Conservation (phyloP, 164 flowering plant genomes). For the Buxus sempervirens region DNA sequence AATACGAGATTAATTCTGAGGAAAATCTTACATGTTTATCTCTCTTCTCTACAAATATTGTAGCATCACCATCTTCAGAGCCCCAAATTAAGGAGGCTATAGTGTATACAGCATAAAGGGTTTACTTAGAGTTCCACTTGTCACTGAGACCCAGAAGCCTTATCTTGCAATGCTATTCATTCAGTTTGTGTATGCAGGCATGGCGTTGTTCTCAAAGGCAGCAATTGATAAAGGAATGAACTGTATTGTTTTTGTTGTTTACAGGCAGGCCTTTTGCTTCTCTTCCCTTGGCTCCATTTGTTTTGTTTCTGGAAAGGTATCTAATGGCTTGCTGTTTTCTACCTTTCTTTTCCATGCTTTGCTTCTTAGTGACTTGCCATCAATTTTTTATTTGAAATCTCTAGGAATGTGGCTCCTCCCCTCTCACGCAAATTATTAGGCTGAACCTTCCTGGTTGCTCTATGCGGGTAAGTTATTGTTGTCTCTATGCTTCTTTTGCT, state of each 20-base stretch:
- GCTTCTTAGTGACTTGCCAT: neutral
- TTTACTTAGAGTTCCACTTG: neutral
- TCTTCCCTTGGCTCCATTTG: slow-evolving; percentile 49
- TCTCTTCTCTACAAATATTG: too few species aligned
- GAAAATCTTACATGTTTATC: too few species aligned
- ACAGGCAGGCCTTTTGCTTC: slow-evolving; percentile 67
- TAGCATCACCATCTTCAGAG: neutral
- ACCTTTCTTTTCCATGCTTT: neutral
- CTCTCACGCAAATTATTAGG: slow-evolving; percentile 27
- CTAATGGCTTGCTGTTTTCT: neutral
- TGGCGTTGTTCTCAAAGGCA: slow-evolving; percentile 59
- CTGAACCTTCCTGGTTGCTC: slow-evolving; percentile 46
- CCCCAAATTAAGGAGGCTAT: neutral
- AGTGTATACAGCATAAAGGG: slow-evolving; percentile 10
- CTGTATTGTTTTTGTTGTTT: slow-evolving; percentile 56
- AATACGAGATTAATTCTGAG: too few species aligned
- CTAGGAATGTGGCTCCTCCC: slow-evolving; percentile 41
- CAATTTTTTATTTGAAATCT: neutral
- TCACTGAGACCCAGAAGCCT: slow-evolving; percentile 28
- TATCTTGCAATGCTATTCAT: slow-evolving; percentile 40
- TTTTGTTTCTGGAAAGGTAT: slow-evolving; percentile 55
- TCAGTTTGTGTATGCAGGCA: slow-evolving; percentile 53
- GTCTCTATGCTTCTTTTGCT: neutral
- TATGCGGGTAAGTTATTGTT: slow-evolving; percentile 37
- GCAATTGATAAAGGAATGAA: slow-evolving; percentile 62